Percentiles rank a stretch among this genome's conserved stretches.
Evolutionary conservation across 306 rosid species (phyloP).

Genomic region (Nissolia schottii): DNA sequence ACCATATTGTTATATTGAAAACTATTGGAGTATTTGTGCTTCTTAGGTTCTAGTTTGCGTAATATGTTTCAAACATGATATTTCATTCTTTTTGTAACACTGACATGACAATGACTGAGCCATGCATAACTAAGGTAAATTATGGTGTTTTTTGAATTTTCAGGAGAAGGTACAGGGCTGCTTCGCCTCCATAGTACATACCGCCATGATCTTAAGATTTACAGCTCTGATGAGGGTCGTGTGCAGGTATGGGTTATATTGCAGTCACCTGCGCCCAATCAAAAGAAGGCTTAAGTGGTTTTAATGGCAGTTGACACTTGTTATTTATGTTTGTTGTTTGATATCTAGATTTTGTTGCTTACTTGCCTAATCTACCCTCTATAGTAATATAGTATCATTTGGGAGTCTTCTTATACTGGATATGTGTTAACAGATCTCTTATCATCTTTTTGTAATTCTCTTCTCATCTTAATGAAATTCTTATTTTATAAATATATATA

Average conservation of each 20-base stretch:
- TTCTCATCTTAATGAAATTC: too few species aligned
- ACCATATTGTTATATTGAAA: not conserved
- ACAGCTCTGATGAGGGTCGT: constrained; percentile 99
- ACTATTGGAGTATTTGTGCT: not conserved
- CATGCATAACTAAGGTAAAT: not conserved
- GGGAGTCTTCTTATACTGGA: constrained; percentile 12
- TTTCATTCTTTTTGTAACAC: constrained; percentile 18
- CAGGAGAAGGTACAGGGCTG: constrained; percentile 96
- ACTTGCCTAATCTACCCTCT: not conserved
- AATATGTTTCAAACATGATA: constrained; percentile 4
- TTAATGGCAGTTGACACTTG: not conserved
- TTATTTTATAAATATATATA: too few species aligned
- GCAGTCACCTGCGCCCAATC: not conserved
- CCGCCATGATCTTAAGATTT: constrained; percentile 93
- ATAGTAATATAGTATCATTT: constrained; percentile 23
- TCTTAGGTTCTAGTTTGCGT: not conserved
- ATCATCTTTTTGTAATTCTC: too few species aligned
- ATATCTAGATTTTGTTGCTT: constrained; percentile 18
- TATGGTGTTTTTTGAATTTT: constrained; percentile 19
- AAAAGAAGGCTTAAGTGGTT: constrained; percentile 3
- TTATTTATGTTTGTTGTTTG: constrained; percentile 18
- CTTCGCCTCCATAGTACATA: constrained; percentile 98
- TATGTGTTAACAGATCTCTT: constrained; percentile 74
- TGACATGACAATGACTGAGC: not conserved
- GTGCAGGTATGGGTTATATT: constrained; percentile 67